These are phyloP conservation scores for Calonectria pseudoreteaudii DNA, from an alignment of 2,329 filamentous ascomycete genomes.

Conservation along the genomic window DNA sequence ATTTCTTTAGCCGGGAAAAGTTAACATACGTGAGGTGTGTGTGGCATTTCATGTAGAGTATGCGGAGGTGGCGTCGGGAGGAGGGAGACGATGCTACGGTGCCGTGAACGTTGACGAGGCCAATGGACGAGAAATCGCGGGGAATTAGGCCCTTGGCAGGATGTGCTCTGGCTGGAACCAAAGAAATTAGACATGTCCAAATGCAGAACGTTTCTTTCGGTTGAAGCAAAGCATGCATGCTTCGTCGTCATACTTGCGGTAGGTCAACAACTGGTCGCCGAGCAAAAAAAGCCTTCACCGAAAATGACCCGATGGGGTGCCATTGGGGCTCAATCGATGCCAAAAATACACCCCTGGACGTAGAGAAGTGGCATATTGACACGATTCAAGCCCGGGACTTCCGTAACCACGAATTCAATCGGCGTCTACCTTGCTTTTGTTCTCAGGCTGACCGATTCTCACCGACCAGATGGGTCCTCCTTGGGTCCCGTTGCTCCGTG, in stretches of 20 bases:
- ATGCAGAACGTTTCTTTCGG: background rate
- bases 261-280: background rate
- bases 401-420: background rate
- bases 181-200: background rate
- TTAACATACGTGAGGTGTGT: background rate
- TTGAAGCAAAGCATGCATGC: background rate
- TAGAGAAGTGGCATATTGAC: background rate
- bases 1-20: conserved; percentile 6
- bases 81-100: conserved; percentile 3
- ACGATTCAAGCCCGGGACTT: background rate
- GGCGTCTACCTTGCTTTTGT: background rate
- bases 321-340: background rate
- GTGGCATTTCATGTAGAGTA: background rate
- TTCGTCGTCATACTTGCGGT: background rate
- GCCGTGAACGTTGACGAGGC: background rate
- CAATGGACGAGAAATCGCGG: background rate
- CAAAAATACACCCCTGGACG: background rate
- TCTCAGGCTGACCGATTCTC: conserved; percentile 12
- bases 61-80: conserved; percentile 6
- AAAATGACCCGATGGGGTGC: conserved; percentile 12
- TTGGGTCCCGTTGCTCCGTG: conserved; percentile 34
- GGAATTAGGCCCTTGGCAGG: background rate
- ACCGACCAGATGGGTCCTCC: conserved; percentile 11
- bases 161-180: background rate
- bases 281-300: conserved; percentile 2